These are phyloP conservation scores for Hanseniaspora clermontiae DNA, from an alignment of 805 yeast species.

Conservation along the genomic window DNA sequence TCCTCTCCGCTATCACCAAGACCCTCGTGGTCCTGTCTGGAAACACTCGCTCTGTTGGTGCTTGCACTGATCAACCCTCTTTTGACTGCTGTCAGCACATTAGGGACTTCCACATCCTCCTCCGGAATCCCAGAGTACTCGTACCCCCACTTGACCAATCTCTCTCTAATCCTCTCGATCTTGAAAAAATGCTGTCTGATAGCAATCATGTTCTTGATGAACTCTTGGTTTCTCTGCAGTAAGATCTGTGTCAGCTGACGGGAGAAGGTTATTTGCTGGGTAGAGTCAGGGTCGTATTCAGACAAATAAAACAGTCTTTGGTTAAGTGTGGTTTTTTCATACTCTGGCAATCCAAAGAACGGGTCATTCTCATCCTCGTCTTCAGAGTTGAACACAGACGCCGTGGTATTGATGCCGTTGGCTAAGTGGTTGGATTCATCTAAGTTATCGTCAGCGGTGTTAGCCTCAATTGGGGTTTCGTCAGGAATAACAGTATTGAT, in stretches of 20 bases:
- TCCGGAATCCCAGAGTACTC: constrained; percentile 64
- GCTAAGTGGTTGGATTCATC: neutral
- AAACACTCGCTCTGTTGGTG: constrained; percentile 26
- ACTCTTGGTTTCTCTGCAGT: constrained; percentile 75
- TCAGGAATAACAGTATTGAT: neutral
- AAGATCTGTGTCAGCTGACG: constrained; percentile 66
- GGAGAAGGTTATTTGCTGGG: constrained; percentile 52
- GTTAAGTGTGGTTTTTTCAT: constrained; percentile 17
- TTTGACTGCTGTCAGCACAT: constrained; percentile 26
- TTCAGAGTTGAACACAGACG: constrained; percentile 14
- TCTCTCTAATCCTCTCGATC: constrained; percentile 62
- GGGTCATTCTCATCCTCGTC: constrained; percentile 36
- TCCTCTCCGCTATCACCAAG: constrained; percentile 17
- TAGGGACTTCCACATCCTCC: constrained; percentile 31
- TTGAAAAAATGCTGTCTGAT: constrained; percentile 64
- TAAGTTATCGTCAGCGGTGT: no score
- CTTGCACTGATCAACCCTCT: constrained; percentile 29
- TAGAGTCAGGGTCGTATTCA: constrained; percentile 38
- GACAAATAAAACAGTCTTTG: constrained; percentile 23
- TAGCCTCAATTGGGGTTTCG: no score
- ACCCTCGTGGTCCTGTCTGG: constrained; percentile 22
- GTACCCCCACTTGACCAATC: constrained; percentile 68
- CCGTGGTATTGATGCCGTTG: neutral
- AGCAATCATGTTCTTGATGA: constrained; percentile 60
- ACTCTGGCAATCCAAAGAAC: constrained; percentile 52